A percentile compares a stretch with the other conserved stretches of the same genome.
These are phyloP conservation scores for Lathyrus sativus DNA, from an alignment of 306 rosid species.

Conservation along the genomic window DNA sequence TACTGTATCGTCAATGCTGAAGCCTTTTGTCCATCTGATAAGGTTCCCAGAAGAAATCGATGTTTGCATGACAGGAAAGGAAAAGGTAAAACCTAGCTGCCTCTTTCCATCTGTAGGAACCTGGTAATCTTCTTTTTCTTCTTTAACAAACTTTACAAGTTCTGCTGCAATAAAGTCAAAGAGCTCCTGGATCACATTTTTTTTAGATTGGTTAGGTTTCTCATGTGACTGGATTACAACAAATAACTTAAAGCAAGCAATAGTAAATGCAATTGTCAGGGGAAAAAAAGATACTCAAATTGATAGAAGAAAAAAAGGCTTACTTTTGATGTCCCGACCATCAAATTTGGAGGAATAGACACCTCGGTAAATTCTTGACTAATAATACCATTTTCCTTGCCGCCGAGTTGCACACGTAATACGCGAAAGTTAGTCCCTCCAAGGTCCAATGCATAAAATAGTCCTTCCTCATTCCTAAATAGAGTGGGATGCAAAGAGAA, in stretches of 20 bases:
- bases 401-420: conserved; percentile 84
- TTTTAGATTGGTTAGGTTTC: conserved; percentile 39
- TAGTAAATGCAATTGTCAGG: conserved; percentile 1
- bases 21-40: conserved; percentile 97
- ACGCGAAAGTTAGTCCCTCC: conserved; percentile 99
- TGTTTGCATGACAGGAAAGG: conserved; percentile 86
- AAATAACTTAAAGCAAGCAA: not conserved
- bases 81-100: conserved; percentile 97
- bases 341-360: conserved; percentile 77
- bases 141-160: conserved; percentile 76
- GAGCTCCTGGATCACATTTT: conserved; percentile 67
- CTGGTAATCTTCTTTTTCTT: conserved; percentile 74
- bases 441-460: conserved; percentile 92
- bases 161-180: conserved; percentile 83
- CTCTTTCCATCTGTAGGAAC: conserved; percentile 76
- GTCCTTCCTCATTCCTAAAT: conserved; percentile 77
- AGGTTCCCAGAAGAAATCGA: conserved; percentile 86
- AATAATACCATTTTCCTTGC: conserved; percentile 61
- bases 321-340: conserved; percentile 80
- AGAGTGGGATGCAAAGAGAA: conserved; percentile 14
- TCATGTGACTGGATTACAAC: conserved; percentile 9
- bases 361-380: conserved; percentile 75
- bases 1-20: conserved; percentile 73
- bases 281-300: not conserved
- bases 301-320: conserved; percentile 41